phyloP scores from a whole-genome alignment of 306 rosid genomes.

The Mucuna pruriens region DNA sequence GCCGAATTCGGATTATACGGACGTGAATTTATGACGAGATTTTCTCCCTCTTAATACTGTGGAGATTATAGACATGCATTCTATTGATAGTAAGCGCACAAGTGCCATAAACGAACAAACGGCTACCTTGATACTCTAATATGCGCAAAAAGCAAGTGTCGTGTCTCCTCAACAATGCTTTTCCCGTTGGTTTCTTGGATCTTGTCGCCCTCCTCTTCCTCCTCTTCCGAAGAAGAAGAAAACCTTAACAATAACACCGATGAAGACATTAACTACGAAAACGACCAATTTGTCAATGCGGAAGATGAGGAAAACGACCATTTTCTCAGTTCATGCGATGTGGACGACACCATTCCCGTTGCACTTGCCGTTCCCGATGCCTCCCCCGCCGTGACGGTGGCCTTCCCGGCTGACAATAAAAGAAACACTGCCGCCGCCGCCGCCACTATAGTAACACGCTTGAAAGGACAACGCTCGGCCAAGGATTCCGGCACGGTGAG shows the following conservation, averaged over 20 bases:
- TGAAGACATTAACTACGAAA: constrained; percentile 17
- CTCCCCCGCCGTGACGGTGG: constrained; percentile 43
- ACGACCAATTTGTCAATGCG: constrained; percentile 10
- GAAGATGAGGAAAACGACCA: constrained; percentile 25
- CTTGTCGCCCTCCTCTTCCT: constrained; percentile 34
- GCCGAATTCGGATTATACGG: neutral
- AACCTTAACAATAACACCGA: neutral
- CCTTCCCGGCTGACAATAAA: constrained; percentile 27
- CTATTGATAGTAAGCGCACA: constrained; percentile 44
- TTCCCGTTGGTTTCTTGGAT: constrained; percentile 53
- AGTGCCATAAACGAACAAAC: constrained; percentile 30
- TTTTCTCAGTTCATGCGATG: constrained; percentile 26
- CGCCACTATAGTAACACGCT: constrained; percentile 18
- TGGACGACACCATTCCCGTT: constrained; percentile 30
- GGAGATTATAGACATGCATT: neutral
- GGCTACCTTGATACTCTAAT: constrained; percentile 27
- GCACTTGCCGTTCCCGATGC: constrained; percentile 36
- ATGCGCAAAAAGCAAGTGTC: neutral
- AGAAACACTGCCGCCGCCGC: neutral
- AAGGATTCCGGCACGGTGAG: constrained; percentile 8
- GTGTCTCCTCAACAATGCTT: constrained; percentile 45
- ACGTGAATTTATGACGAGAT: neutral
- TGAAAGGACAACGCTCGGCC: constrained; percentile 25
- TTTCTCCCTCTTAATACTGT: neutral
- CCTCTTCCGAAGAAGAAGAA: constrained; percentile 40